Percentiles rank a stretch among this genome's conserved stretches.
Evolutionary conservation across 768 basidiomycete genomes (phyloP).

Genomic region (Boletus insuetus): DNA sequence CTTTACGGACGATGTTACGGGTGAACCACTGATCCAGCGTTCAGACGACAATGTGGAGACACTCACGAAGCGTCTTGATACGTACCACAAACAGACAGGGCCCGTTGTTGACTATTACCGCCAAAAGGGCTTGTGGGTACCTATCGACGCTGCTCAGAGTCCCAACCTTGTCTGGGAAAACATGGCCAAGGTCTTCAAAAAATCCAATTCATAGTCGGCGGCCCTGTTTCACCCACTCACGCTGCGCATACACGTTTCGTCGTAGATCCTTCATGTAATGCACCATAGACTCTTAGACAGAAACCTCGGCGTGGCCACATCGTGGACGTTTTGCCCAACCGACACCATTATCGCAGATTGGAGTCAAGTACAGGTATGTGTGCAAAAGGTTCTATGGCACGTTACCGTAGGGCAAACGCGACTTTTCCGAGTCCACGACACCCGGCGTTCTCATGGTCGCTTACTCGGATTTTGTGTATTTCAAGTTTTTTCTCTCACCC

Average conservation of each 20-base stretch:
- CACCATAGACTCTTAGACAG: slow-evolving; percentile 18
- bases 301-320: not conserved
- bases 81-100: slow-evolving; percentile 93
- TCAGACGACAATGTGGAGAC: slow-evolving; percentile 98
- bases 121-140: slow-evolving; percentile 83
- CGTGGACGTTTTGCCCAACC: not conserved
- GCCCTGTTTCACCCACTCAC: not conserved
- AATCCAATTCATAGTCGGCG: slow-evolving; percentile 17
- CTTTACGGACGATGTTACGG: slow-evolving; percentile 91
- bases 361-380: slow-evolving; percentile 24
- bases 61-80: slow-evolving; percentile 78
- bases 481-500: slow-evolving; percentile 52
- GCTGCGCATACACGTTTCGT: slow-evolving; percentile 1
- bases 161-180: slow-evolving; percentile 91
- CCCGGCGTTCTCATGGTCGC: not conserved
- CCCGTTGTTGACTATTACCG: slow-evolving; percentile 98
- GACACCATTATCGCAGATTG: slow-evolving; percentile 1
- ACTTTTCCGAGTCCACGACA: slow-evolving; percentile 2
- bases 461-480: slow-evolving; percentile 33
- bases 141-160: slow-evolving; percentile 91
- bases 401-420: slow-evolving; percentile 3
- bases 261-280: slow-evolving; percentile 29
- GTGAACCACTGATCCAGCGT: slow-evolving; percentile 94
- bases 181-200: slow-evolving; percentile 61
- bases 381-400: slow-evolving; percentile 3